These are phyloP conservation scores for Calonectria honghensis DNA, from an alignment of 2,329 filamentous ascomycete genomes.

Conservation along the genomic window DNA sequence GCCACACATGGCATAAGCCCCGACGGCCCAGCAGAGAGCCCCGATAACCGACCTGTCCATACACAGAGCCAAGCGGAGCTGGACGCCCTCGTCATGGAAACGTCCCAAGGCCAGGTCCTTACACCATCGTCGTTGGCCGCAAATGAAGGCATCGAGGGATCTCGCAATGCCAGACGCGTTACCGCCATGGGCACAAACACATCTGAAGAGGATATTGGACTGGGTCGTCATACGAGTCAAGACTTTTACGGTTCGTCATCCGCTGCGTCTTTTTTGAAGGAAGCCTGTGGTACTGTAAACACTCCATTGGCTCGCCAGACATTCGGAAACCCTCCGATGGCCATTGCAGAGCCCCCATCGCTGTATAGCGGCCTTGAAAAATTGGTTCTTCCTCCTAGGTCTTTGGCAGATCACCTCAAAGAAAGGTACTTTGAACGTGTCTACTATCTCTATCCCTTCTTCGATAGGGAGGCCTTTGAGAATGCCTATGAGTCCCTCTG, in stretches of 20 bases:
- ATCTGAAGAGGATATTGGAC: constrained; percentile 56
- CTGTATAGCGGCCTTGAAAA: constrained; percentile 42
- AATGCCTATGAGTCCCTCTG: constrained; percentile 63
- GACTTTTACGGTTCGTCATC: constrained; percentile 64
- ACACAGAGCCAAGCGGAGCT: background rate
- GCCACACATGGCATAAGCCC: background rate
- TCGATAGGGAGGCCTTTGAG: constrained; percentile 64
- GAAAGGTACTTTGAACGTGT: constrained; percentile 62
- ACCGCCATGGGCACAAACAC: constrained; percentile 62
- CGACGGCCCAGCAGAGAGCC: no score
- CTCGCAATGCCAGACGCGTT: constrained; percentile 51
- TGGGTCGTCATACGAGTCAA: constrained; percentile 35
- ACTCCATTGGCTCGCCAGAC: background rate
- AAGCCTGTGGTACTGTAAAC: constrained; percentile 58
- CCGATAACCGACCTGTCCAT: no score
- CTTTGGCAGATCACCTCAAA: constrained; percentile 64
- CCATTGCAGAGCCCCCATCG: background rate
- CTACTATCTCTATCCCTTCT: constrained; percentile 66
- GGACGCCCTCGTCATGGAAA: no score
- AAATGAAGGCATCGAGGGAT: constrained; percentile 3
- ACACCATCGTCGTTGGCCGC: constrained; percentile 15
- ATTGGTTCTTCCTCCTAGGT: constrained; percentile 62
- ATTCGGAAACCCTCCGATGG: no score
- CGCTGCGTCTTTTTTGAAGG: constrained; percentile 62
- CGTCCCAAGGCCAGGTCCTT: no score